Evolutionary conservation across 2,329 filamentous ascomycete genomes (phyloP).

Genomic region (Aspergillus fumigatus): DNA sequence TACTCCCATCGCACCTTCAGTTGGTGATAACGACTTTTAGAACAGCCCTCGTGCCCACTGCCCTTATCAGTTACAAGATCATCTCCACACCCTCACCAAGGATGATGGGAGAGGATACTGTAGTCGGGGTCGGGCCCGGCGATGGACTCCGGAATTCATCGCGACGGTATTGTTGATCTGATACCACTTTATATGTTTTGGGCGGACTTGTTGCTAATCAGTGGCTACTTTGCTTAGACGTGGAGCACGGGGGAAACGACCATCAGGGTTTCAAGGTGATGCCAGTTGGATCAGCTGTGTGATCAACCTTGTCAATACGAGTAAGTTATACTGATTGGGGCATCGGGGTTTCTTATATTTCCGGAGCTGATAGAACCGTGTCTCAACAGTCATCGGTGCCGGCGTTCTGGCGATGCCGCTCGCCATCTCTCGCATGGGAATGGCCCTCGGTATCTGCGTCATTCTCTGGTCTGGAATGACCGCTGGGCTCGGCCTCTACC

Average conservation of each 20-base stretch:
- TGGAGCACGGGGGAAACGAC: constrained; percentile 59
- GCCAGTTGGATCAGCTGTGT: constrained; percentile 88
- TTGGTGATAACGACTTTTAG: constrained; percentile 7
- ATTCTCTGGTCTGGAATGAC: constrained; percentile 89
- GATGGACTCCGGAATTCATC: constrained; percentile 20
- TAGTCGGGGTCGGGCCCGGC: constrained; percentile 22
- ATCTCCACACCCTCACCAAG: not conserved
- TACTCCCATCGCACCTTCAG: constrained; percentile 7
- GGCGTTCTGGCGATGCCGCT: constrained; percentile 95
- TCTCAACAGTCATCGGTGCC: constrained; percentile 73
- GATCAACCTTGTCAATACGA: constrained; percentile 95
- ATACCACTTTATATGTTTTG: not conserved
- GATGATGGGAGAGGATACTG: constrained; percentile 32
- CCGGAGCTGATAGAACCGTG: constrained; percentile 7
- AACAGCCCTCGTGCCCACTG: constrained; percentile 7
- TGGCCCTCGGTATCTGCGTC: constrained; percentile 74
- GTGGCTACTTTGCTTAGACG: constrained; percentile 19
- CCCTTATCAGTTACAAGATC: not conserved
- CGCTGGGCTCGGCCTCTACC: constrained; percentile 87
- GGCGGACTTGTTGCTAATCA: constrained; percentile 6
- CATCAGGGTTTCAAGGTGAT: constrained; percentile 64
- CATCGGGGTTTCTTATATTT: not conserved
- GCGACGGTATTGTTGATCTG: constrained; percentile 25
- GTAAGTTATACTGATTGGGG: constrained; percentile 42
- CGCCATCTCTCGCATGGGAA: constrained; percentile 92